These are phyloP conservation scores for Odontarrhena argentea DNA, from an alignment of 345 rosid genomes.

Conservation along the genomic window DNA sequence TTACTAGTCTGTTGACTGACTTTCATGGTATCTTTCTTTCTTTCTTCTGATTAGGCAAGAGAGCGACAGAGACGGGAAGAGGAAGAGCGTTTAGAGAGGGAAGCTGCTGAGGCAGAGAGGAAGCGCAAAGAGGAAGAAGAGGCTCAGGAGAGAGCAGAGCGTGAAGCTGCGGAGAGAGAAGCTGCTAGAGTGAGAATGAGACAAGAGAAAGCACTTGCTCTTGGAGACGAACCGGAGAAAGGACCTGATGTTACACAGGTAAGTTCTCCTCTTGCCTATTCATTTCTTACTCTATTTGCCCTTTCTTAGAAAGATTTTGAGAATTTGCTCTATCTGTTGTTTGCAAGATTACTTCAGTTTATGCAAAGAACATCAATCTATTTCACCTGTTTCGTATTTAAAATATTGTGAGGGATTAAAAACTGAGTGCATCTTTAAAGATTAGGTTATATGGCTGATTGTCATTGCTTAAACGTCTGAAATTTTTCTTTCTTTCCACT, in stretches of 20 bases:
- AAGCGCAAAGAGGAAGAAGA: conserved; percentile 90
- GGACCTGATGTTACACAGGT: conserved; percentile 91
- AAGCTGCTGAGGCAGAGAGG: conserved; percentile 94
- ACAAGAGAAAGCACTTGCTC: conserved; percentile 84
- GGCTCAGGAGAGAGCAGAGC: conserved; percentile 78
- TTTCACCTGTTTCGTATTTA: background rate
- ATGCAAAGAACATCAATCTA: conserved; percentile 8
- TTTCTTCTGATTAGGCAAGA: conserved; percentile 57
- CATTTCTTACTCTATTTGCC: background rate
- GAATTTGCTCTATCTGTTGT: background rate
- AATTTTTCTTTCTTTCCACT: background rate
- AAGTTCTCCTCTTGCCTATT: conserved; percentile 30
- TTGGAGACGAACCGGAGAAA: conserved; percentile 88
- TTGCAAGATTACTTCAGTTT: background rate
- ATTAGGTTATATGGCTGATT: background rate
- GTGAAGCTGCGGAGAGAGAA: conserved; percentile 85
- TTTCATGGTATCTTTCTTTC: conserved; percentile 16
- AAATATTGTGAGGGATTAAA: background rate
- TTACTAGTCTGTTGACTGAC: background rate
- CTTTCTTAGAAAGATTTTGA: background rate
- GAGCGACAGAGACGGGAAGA: conserved; percentile 87
- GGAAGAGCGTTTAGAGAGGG: conserved; percentile 76
- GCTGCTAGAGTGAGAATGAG: conserved; percentile 75
- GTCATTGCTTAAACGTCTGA: background rate
- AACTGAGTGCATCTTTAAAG: background rate